Conservation (phyloP, 305 asterid genomes). For the Fraxinus ornus region DNA sequence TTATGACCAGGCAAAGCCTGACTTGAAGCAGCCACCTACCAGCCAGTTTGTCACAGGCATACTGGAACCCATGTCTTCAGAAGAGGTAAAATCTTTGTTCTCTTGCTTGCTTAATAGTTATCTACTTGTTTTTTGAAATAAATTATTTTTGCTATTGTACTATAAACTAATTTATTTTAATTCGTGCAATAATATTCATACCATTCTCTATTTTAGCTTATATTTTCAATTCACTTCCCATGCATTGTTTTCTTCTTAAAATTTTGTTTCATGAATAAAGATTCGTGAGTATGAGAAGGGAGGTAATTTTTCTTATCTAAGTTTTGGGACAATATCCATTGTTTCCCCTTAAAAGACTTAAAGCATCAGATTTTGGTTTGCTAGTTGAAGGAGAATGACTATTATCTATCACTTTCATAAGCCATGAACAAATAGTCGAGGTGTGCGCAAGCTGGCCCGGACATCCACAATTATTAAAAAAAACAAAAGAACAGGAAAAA, state of each 20-base stretch:
- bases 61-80: conserved; percentile 64
- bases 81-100: conserved; percentile 58
- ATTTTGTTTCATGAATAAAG: background rate
- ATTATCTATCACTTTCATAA: background rate
- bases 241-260: background rate
- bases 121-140: conserved; percentile 8
- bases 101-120: conserved; percentile 10
- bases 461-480: too few relatives aligned
- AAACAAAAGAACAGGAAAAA: too few relatives aligned
- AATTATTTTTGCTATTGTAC: conserved; percentile 10
- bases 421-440: background rate
- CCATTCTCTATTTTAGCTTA: background rate
- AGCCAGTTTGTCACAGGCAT: conserved; percentile 78
- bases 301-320: conserved; percentile 4
- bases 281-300: conserved; percentile 12
- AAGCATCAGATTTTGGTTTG: conserved; percentile 3
- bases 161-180: conserved; percentile 1
- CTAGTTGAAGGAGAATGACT: background rate
- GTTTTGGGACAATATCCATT: conserved; percentile 1
- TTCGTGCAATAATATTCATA: conserved; percentile 4
- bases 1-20: conserved; percentile 39
- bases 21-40: conserved; percentile 66
- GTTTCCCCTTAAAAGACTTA: conserved; percentile 9
- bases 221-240: background rate
- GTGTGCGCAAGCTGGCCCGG: too few relatives aligned